Evolutionary conservation across 2,329 filamentous ascomycete genomes (phyloP), one percentile per base, ranked within the genome.

Genomic region (Penicillium sp.): DNA sequence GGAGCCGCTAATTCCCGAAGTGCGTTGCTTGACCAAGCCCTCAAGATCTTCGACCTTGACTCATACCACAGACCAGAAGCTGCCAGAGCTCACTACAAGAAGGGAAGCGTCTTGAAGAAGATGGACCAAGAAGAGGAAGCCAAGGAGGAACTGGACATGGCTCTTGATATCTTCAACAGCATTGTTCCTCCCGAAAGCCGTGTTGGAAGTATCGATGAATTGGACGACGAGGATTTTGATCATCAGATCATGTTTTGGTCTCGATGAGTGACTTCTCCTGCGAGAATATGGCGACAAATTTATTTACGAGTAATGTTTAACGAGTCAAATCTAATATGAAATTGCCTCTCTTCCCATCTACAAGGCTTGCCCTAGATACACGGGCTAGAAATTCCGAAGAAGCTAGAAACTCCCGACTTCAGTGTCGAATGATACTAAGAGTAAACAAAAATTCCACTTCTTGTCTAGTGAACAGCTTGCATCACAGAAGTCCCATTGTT

Each of bases 231-330:
- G 24, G 52, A 55, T 23, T 48, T 55, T 48, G 52, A 55, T 43
- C 16, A 48, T n/a, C 45, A 23, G 18, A 42, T 55, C 35, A 46
- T 48, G 42, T 50, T 50, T 26, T 50, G 47, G 47, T 50, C 47
- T 30, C 26, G 26, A 30, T 30, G 26, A 9, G 26, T 5, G 9
- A 30, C 26, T 30, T 30, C 26, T 30, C 26, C 5, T 30, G 26
- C 26, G 26, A 30, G 5, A 30, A 30, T 9, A 30, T 30, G 26
- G 26, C 26, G 9, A 30, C 26, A 9, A 30, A 30, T 5, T 9
- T 5, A 30, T 30, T 30, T 30, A 30, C 26, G 26, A 30, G 9
- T 5, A 9, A 9, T 30, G 26, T 5, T 9, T 30, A 30, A 9
- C 26, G 9, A 30, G 26, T 30, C 26, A 30, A 9, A 5, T 30